Base-by-base conservation (phyloP, 2,329 filamentous ascomycete species). In the Thielaviopsis musarum region DNA sequence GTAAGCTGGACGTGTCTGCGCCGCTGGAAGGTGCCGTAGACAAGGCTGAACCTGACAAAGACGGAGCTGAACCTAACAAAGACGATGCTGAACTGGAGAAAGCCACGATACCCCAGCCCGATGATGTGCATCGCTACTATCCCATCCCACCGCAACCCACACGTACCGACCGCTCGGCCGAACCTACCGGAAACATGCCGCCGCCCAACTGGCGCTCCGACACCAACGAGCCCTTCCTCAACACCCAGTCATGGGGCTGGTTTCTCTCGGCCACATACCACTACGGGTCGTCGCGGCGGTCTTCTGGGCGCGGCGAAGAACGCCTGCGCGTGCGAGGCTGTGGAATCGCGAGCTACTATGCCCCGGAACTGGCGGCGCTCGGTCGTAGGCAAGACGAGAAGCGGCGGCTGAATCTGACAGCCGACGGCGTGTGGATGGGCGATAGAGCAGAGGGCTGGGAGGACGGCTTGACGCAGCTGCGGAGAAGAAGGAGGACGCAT, bases 1-100 rank as follows among this genome's bases (percentile, higher is more conserved):
- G 69, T 52, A 70, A 72, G 60, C 62, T 75, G 17, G 76, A 78
- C 62, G 70, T 76, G 2, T 76, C 75, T 22, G 73, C 71, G 17
- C 75, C 75, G 56, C 62, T 56, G 26, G 56, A 62, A 2, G 54
- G 59, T 3, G 52, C 61, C 24, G 45, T 61, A 7, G 62, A 61
- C 52, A 57, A 26, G 48, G 34, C 5, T 13, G 52, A 61, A 38
- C 12, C 5, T 52, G 49, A 4, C 5, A 49, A 58, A 1, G 49
- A 61, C n/a, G 38, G 60, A 3, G 12, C 10, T 3, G 34, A 17
- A 13, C 34, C 10, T 5, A 13, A 17, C 34, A 41, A 3, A 41
- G 34, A 45, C 38, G 15, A 45, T 6, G 38, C 38, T 45, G 38
- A 2, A n/a, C 15, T 3, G 15, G 2, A 45, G 5, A 7, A 2